Conservation (phyloP, 345 rosid genomes). For the Salix caprea region DNA sequence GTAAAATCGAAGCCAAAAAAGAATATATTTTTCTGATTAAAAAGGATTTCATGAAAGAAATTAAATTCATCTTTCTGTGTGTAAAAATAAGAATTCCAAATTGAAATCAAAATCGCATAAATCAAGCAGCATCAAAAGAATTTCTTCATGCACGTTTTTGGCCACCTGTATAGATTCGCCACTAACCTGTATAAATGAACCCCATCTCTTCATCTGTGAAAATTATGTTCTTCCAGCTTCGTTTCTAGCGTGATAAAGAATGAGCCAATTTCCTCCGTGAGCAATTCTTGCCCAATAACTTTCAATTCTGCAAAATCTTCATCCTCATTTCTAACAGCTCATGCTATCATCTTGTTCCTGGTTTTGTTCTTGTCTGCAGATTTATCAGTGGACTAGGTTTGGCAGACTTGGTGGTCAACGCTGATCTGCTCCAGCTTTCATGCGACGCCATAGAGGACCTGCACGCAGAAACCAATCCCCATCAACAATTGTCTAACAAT, state of each 20-base stretch:
- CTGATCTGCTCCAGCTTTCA: constrained; percentile 39
- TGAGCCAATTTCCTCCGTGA: neutral
- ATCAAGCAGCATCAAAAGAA: neutral
- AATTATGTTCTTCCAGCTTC: neutral
- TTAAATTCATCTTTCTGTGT: no score
- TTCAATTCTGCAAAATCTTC: neutral
- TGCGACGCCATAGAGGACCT: constrained; percentile 34
- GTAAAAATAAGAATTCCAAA: no score
- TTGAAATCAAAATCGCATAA: neutral
- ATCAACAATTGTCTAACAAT: constrained; percentile 7
- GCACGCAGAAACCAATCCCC: constrained; percentile 4
- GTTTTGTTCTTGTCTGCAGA: constrained; percentile 21
- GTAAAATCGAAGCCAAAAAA: no score
- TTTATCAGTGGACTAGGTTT: constrained; percentile 33
- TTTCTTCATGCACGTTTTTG: neutral
- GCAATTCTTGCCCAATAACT: neutral
- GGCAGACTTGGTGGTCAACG: constrained; percentile 45
- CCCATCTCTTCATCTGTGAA: neutral
- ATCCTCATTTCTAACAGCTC: neutral
- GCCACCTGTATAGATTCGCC: neutral
- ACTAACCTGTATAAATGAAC: neutral
- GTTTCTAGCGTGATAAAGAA: neutral
- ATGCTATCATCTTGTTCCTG: neutral
- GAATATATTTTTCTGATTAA: no score
- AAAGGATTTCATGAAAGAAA: no score